phyloP scores from a whole-genome alignment of 2,329 filamentous ascomycete species.

The Aspergillus piperis region DNA sequence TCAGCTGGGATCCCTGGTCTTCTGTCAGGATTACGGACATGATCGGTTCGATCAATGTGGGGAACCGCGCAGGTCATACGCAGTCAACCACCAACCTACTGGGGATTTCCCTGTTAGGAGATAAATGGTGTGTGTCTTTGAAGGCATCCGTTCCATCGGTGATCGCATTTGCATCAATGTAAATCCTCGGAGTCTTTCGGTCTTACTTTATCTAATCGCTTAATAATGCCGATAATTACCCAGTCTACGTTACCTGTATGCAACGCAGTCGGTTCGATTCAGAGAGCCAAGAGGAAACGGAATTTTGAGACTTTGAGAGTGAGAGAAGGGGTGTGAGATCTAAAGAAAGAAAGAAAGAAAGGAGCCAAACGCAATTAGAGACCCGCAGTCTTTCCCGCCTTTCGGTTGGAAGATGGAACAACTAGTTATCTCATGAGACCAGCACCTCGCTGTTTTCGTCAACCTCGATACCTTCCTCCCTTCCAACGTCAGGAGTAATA shows the following conservation, averaged over 20 bases:
- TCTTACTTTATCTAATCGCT: background rate
- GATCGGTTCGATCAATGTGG: background rate
- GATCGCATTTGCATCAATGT: background rate
- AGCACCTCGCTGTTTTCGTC: background rate
- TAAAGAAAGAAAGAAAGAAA: too few species aligned
- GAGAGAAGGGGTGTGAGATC: too few species aligned
- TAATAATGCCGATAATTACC: background rate
- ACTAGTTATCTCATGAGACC: background rate
- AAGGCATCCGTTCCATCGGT: too few species aligned
- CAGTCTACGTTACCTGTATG: too few species aligned
- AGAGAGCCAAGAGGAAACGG: background rate
- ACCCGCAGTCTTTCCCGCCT: too few species aligned
- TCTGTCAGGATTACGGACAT: background rate
- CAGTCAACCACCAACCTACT: background rate
- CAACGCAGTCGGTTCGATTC: background rate
- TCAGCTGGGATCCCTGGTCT: slow-evolving; percentile 7
- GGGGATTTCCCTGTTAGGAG: background rate
- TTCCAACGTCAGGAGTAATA: background rate
- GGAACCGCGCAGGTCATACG: background rate
- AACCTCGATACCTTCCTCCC: background rate
- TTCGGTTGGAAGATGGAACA: background rate
- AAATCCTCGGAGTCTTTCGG: background rate
- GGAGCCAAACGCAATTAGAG: too few species aligned
- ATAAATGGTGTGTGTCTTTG: background rate
- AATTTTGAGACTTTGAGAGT: background rate